Evolutionary conservation across 169 alveolate species (phyloP).

Genomic region (Plasmodium inui): DNA sequence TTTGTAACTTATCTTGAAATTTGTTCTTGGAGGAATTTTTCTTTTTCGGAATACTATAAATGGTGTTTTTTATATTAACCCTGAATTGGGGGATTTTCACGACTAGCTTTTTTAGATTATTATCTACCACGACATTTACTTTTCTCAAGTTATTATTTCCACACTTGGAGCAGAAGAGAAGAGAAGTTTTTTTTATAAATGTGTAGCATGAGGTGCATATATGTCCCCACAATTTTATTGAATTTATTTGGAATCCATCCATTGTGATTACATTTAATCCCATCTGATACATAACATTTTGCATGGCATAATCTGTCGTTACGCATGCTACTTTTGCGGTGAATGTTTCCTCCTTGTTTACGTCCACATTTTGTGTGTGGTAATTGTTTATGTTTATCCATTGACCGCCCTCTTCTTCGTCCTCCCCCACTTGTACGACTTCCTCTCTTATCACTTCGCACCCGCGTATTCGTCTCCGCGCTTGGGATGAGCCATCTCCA

Average conservation of each 20-base stretch:
- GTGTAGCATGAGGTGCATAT: slow-evolving; percentile 85
- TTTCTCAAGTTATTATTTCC: slow-evolving; percentile 91
- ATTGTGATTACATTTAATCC: slow-evolving; percentile 90
- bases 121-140: slow-evolving; percentile 85
- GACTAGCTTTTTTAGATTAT: slow-evolving; percentile 76
- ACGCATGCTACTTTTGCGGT: slow-evolving; percentile 84
- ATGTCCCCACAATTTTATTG: slow-evolving; percentile 91
- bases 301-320: slow-evolving; percentile 94
- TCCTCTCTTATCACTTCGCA: slow-evolving; percentile 47
- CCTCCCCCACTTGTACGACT: slow-evolving; percentile 34
- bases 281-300: slow-evolving; percentile 91
- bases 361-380: slow-evolving; percentile 22
- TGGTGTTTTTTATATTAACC: slow-evolving; percentile 82
- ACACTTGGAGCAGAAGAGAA: slow-evolving; percentile 90
- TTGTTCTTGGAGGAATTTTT: slow-evolving; percentile 80
- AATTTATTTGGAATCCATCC: slow-evolving; percentile 89
- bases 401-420: slow-evolving; percentile 38
- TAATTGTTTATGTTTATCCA: slow-evolving; percentile 63
- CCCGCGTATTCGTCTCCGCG: slow-evolving; percentile 3
- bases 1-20: slow-evolving; percentile 74
- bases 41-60: slow-evolving; percentile 83
- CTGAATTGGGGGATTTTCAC: slow-evolving; percentile 65
- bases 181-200: slow-evolving; percentile 76
- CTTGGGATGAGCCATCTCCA: neutral
- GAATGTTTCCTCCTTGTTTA: slow-evolving; percentile 48